Conservation (phyloP, 768 basidiomycete species). For the Naganishia vishniacii region DNA sequence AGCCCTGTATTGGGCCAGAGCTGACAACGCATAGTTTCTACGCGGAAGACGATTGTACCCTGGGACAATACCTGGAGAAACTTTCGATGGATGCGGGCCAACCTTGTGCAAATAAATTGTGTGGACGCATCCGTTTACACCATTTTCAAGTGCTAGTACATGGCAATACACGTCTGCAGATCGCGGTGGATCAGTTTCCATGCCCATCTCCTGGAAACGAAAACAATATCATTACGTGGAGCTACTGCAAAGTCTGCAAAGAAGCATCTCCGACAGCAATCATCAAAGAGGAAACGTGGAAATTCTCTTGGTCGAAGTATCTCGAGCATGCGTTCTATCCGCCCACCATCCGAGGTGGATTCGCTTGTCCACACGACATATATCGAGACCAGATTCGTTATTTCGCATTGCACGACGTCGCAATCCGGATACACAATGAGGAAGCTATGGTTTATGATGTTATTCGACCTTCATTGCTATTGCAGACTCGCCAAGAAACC, state of each 20-base stretch:
- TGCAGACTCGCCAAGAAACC: constrained; percentile 77
- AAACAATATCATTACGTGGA: constrained; percentile 85
- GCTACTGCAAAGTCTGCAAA: constrained; percentile 63
- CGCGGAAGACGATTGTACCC: constrained; percentile 81
- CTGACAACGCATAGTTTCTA: constrained; percentile 79
- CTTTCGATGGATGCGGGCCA: constrained; percentile 54
- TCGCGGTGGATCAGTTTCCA: constrained; percentile 73
- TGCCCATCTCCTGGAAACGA: constrained; percentile 45
- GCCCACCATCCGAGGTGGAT: constrained; percentile 75
- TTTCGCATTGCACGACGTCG: constrained; percentile 61
- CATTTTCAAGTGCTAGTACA: constrained; percentile 92
- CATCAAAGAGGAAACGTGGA: constrained; percentile 85
- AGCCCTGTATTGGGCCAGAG: constrained; percentile 58
- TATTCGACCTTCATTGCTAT: constrained; percentile 78
- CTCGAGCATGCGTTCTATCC: constrained; percentile 91
- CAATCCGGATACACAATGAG: constrained; percentile 73
- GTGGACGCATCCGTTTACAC: constrained; percentile 69
- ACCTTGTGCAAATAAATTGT: constrained; percentile 75
- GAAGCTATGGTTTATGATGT: constrained; percentile 76
- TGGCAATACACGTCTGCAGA: constrained; percentile 71
- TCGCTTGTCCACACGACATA: constrained; percentile 88
- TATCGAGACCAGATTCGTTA: constrained; percentile 88
- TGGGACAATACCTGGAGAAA: constrained; percentile 87
- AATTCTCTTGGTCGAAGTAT: constrained; percentile 92
- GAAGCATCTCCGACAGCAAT: constrained; percentile 80